Evolutionary conservation across 768 basidiomycete genomes (phyloP).

Genomic region (Serpula lacrymans): DNA sequence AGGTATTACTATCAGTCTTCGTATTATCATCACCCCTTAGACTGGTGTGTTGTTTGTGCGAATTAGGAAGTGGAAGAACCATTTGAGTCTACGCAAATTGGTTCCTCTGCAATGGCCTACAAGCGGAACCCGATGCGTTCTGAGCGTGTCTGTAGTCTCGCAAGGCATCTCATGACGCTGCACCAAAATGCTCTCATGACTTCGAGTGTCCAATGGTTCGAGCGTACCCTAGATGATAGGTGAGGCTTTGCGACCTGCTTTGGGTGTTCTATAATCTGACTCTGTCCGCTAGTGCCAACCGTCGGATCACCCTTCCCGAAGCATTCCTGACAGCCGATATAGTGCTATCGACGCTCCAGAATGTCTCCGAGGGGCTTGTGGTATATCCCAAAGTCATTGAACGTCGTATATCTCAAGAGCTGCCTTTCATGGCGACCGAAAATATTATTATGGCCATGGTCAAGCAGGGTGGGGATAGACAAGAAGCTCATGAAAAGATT

Average conservation of each 20-base stretch:
- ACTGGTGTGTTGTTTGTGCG: neutral
- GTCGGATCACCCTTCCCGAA: constrained; percentile 93
- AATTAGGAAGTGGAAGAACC: constrained; percentile 93
- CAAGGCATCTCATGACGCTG: constrained; percentile 93
- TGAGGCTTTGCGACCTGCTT: constrained; percentile 22
- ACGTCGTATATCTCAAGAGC: constrained; percentile 86
- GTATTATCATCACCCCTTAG: neutral
- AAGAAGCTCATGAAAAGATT: constrained; percentile 96
- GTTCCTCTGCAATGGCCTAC: constrained; percentile 97
- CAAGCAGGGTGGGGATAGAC: constrained; percentile 90
- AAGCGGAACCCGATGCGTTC: constrained; percentile 99
- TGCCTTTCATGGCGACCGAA: constrained; percentile 99
- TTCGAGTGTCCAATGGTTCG: constrained; percentile 94
- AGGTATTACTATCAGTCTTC: constrained; percentile 53
- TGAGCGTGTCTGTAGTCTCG: constrained; percentile 93
- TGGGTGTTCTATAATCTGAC: neutral
- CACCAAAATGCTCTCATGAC: constrained; percentile 98
- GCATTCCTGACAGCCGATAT: constrained; percentile 98
- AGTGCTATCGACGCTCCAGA: constrained; percentile 91
- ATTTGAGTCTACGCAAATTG: constrained; percentile 98
- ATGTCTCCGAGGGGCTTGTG: constrained; percentile 98
- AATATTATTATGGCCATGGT: constrained; percentile 99
- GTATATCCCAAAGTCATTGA: constrained; percentile 97
- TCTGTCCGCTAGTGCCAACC: constrained; percentile 72
- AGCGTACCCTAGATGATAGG: constrained; percentile 97